Conservation (phyloP, 306 rosid genomes). For the Arachis stenosperma region DNA sequence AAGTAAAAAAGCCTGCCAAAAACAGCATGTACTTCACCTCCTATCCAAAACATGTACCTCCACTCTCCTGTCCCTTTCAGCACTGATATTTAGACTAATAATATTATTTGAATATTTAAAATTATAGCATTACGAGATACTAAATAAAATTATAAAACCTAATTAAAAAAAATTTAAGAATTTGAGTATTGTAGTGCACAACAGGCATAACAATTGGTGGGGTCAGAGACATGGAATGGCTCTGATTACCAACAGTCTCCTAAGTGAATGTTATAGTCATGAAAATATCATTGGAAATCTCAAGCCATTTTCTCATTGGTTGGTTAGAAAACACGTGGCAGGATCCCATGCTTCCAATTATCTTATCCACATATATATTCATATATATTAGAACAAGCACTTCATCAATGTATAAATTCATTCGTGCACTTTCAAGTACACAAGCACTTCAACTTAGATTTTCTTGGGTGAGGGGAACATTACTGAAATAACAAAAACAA, state of each 20-base stretch:
- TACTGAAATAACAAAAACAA: neutral
- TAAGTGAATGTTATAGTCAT: neutral
- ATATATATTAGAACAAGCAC: neutral
- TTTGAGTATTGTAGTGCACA: too few relatives aligned
- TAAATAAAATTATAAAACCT: too few relatives aligned
- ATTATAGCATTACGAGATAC: too few relatives aligned
- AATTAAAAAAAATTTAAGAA: too few relatives aligned
- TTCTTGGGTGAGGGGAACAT: neutral
- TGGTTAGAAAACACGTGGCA: slow-evolving; percentile 38
- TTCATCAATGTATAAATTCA: slow-evolving; percentile 33
- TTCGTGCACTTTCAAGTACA: neutral
- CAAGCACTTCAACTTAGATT: slow-evolving; percentile 8
- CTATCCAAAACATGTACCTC: slow-evolving; percentile 22
- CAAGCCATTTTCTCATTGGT: slow-evolving; percentile 41
- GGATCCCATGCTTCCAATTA: slow-evolving; percentile 43
- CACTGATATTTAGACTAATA: neutral
- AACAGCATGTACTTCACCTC: neutral
- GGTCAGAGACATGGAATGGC: slow-evolving; percentile 34
- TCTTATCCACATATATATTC: slow-evolving; percentile 48
- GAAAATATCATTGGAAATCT: slow-evolving; percentile 45
- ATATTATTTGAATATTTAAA: too few relatives aligned
- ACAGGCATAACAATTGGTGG: slow-evolving; percentile 37
- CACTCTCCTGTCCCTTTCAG: slow-evolving; percentile 37
- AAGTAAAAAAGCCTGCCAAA: neutral
- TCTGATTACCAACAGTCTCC: neutral